A percentile compares a stretch with the other conserved stretches of the same genome.
These are phyloP conservation scores for Amauroascus verrucosus DNA, from an alignment of 2,329 filamentous ascomycete species.

Conservation along the genomic window DNA sequence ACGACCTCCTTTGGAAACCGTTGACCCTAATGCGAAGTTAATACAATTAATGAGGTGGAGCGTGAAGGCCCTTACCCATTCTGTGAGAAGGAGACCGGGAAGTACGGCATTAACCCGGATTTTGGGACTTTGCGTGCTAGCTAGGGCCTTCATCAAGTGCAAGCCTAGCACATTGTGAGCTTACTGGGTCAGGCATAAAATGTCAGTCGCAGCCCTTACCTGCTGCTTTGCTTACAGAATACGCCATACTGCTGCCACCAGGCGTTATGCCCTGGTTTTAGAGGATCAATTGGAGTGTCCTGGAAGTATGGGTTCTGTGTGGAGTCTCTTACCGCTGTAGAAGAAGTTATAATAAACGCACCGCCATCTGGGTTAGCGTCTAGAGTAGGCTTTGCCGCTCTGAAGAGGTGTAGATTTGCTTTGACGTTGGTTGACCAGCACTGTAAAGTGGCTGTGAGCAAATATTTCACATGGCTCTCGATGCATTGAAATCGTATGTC, in stretches of 20 bases:
- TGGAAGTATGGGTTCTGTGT: neutral
- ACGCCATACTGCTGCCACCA: constrained; percentile 54
- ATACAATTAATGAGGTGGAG: neutral
- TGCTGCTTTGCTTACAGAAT: constrained; percentile 67
- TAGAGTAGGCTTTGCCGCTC: constrained; percentile 49
- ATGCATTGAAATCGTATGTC: constrained; percentile 2
- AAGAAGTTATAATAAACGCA: constrained; percentile 53
- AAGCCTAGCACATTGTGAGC: constrained; percentile 34
- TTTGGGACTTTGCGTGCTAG: constrained; percentile 51
- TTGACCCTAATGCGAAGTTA: constrained; percentile 36
- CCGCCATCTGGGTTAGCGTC: constrained; percentile 53
- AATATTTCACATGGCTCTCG: neutral
- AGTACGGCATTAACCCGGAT: constrained; percentile 55
- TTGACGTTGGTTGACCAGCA: constrained; percentile 56
- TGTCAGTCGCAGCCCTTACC: constrained; percentile 29
- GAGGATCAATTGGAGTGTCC: constrained; percentile 23
- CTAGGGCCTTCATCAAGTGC: constrained; percentile 56
- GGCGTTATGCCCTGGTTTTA: constrained; percentile 39
- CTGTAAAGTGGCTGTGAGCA: constrained; percentile 23
- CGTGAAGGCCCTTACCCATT: constrained; percentile 47
- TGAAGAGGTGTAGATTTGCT: constrained; percentile 44
- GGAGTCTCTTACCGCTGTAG: constrained; percentile 44
- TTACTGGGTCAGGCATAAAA: neutral
- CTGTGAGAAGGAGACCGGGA: constrained; percentile 55
- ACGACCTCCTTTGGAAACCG: constrained; percentile 50